Conservation (phyloP, 176 grass and related monocot genomes). For the Carex scoparia region DNA sequence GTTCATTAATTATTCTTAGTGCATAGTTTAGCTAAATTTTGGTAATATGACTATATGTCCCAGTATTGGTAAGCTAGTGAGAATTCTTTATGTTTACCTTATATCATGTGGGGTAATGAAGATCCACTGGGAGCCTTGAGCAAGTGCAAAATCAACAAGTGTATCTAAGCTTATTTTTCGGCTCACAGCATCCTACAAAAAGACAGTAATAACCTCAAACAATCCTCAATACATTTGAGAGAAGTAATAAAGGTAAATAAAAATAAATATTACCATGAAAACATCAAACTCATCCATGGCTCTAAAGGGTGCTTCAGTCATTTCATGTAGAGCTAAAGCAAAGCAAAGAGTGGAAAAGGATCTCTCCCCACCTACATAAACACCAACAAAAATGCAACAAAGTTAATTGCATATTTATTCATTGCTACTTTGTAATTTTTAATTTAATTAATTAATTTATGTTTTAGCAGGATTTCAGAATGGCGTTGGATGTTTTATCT, state of each 20-base stretch:
- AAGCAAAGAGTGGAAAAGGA: constrained; percentile 98
- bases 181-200: constrained; percentile 81
- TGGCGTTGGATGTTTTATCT: not conserved
- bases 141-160: constrained; percentile 70
- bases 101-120: constrained; percentile 95
- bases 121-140: constrained; percentile 87
- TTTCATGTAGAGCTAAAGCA: constrained; percentile 95
- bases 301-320: constrained; percentile 92
- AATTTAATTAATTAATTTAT: not conserved
- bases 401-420: not conserved
- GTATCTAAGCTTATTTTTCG: constrained; percentile 96
- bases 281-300: constrained; percentile 99
- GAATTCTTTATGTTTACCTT: constrained; percentile 43
- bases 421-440: not conserved
- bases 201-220: constrained; percentile 23
- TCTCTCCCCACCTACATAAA: constrained; percentile 69
- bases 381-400: not conserved
- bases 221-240: not conserved
- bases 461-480: not conserved
- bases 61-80: not conserved
- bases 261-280: constrained; percentile 61
- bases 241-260: not conserved
- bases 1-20: not conserved
- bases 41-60: not conserved
- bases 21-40: not conserved